A percentile compares a stretch with the other conserved stretches of the same genome.
These are phyloP conservation scores for Ascochyta viciae-villosae DNA, from an alignment of 2,329 filamentous ascomycete species.

Conservation along the genomic window DNA sequence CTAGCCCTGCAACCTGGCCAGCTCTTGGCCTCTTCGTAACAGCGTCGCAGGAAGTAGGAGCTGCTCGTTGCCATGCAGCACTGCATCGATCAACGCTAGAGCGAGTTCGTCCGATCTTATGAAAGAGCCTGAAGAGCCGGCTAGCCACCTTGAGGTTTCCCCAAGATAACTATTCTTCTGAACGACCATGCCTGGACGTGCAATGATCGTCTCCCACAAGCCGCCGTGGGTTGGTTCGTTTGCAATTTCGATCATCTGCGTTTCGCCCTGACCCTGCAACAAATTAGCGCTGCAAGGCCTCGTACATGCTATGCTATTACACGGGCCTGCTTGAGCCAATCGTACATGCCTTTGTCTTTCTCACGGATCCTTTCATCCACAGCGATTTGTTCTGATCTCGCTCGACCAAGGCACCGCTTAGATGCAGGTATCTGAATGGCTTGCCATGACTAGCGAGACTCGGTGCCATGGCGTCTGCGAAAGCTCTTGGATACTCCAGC, in stretches of 20 bases:
- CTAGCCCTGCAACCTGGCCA: neutral
- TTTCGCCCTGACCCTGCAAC: constrained; percentile 19
- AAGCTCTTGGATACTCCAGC: constrained; percentile 22
- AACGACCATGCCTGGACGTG: constrained; percentile 21
- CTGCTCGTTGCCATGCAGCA: constrained; percentile 21
- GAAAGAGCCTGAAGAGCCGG: constrained; percentile 21
- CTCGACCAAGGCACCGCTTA: constrained; percentile 20
- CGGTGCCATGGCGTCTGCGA: constrained; percentile 19
- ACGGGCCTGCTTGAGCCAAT: neutral
- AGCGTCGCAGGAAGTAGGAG: constrained; percentile 16
- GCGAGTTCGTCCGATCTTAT: constrained; percentile 29
- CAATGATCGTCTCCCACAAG: constrained; percentile 24
- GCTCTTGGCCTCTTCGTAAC: constrained; percentile 15
- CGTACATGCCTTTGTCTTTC: constrained; percentile 21
- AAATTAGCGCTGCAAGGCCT: neutral
- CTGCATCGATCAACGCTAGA: constrained; percentile 21
- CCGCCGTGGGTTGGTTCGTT: constrained; percentile 7
- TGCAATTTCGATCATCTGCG: constrained; percentile 24
- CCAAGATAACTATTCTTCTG: constrained; percentile 16
- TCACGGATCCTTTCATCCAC: constrained; percentile 20
- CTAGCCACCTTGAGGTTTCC: constrained; percentile 17
- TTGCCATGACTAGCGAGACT: constrained; percentile 14
- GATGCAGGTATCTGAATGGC: constrained; percentile 24
- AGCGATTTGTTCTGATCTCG: constrained; percentile 19
- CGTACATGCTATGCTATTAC: neutral